Conservation (phyloP, 352 stramenopile genomes). For the Phytophthora foliorum region DNA sequence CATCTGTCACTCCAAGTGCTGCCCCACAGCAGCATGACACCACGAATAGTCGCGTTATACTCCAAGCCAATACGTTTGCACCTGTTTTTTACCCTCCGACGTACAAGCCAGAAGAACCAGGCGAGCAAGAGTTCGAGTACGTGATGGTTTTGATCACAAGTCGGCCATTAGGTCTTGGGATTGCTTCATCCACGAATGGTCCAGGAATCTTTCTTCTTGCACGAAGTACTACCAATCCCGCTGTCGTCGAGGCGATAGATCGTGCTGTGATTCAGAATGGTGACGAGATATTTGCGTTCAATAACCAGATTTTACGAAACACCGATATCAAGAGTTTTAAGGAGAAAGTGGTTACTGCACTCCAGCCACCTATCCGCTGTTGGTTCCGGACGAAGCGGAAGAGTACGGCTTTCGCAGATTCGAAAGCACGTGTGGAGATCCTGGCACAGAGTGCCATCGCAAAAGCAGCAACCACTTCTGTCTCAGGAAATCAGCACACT, state of each 20-base stretch:
- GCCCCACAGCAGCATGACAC: not conserved
- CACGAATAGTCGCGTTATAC: conserved; percentile 18
- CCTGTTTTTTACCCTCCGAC: conserved; percentile 37
- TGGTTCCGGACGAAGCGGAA: conserved; percentile 68
- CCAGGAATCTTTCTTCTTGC: conserved; percentile 40
- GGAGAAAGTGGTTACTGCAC: conserved; percentile 43
- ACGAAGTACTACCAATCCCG: conserved; percentile 44
- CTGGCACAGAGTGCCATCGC: not conserved
- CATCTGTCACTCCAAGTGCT: not conserved
- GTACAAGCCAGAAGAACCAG: conserved; percentile 25
- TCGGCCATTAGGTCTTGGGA: conserved; percentile 66
- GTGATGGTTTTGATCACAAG: conserved; percentile 68
- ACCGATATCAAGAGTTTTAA: conserved; percentile 36
- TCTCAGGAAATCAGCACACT: not conserved
- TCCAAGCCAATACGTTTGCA: conserved; percentile 48
- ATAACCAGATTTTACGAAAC: conserved; percentile 56
- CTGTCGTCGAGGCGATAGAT: conserved; percentile 55
- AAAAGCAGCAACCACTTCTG: conserved; percentile 2
- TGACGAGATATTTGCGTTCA: conserved; percentile 75
- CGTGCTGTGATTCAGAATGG: conserved; percentile 63
- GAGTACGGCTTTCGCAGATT: conserved; percentile 9
- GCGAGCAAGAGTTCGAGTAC: conserved; percentile 57
- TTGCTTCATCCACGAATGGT: conserved; percentile 27
- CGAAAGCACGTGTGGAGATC: not conserved
- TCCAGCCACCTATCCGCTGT: conserved; percentile 55